Evolutionary conservation across 495 filamentous ascomycete species (phyloP), one percentile per base, ranked within the genome.

Genomic region (Penicillium argentinense): DNA sequence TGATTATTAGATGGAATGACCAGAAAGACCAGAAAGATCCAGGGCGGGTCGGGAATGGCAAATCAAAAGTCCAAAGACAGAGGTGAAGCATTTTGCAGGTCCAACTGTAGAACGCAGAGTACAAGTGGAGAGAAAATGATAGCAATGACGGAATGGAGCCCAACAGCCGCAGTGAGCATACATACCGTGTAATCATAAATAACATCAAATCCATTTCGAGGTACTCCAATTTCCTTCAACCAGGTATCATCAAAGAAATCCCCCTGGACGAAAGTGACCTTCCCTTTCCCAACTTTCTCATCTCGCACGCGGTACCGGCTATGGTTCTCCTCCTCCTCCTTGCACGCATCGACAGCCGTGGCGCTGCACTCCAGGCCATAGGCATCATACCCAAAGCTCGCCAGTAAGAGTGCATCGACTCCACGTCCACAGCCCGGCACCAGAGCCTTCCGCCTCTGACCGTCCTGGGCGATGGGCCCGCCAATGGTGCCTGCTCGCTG

Each of bases 101-200:
- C 30, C 30, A 12, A 12, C 13, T 4, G 13, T 33, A 33, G 30
- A 33, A 33, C 14, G 30, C 13, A 33, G 30, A 33, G 30, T 26
- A 33, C 30, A 33, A 18, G 30, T 33, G 30, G 30, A 33, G 13
- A 33, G 13, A 33, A 33, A 33, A 33, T 11, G 25, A 26, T 26
- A 11, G 11, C 11, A 5, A 26, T 26, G 25, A 26, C 25, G 25
- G 11, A 26, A 26, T 26, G 25, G 25, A 26, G 25, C 25, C 25
- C 25, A 26, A 26, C 11, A 26, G 25, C 25, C 5, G 25, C 25
- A 26, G 25, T 37, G 11, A 26, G 25, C 11, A 26, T 32, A 60
- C 81, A 52, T 73, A 89, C 88, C 19, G 87, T 90, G 60, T 91
- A 91, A 63, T 93, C 89, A 69, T 89, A 93, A 28, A 92, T 82